These are phyloP conservation scores for Purshia tridentata DNA, from an alignment of 306 rosid species.

Conservation along the genomic window DNA sequence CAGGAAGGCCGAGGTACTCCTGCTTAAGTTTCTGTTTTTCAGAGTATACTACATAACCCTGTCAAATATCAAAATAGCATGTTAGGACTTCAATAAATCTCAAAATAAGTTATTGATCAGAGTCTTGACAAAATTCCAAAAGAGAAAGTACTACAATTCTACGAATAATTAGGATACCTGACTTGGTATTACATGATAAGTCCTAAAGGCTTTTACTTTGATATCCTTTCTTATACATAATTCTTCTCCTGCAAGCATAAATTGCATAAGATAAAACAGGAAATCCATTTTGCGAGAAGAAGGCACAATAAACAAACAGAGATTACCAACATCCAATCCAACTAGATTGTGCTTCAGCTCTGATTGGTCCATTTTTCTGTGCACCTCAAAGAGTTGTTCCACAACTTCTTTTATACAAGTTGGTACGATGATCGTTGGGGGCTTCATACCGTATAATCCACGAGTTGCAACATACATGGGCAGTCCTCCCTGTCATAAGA, in stretches of 20 bases:
- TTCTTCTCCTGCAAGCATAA: slow-evolving; percentile 71
- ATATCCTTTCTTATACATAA: slow-evolving; percentile 64
- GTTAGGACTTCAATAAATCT: slow-evolving; percentile 12
- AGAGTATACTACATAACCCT: slow-evolving; percentile 81
- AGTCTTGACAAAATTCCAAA: slow-evolving; percentile 20
- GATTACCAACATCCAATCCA: slow-evolving; percentile 86
- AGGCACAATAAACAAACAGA: slow-evolving; percentile 18
- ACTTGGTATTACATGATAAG: slow-evolving; percentile 83
- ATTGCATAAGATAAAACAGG: neutral
- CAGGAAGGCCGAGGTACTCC: slow-evolving; percentile 59
- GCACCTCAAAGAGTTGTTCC: slow-evolving; percentile 73
- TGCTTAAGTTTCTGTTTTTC: slow-evolving; percentile 77
- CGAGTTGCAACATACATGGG: slow-evolving; percentile 95
- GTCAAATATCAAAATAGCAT: slow-evolving; percentile 33
- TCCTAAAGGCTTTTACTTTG: slow-evolving; percentile 79
- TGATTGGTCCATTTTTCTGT: slow-evolving; percentile 86
- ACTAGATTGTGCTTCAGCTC: slow-evolving; percentile 71
- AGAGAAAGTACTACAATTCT: neutral
- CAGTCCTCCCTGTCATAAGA: slow-evolving; percentile 71
- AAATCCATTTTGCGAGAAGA: slow-evolving; percentile 12
- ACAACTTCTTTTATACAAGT: slow-evolving; percentile 66
- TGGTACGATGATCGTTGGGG: slow-evolving; percentile 83
- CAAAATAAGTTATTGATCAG: neutral
- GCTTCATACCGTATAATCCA: slow-evolving; percentile 81
- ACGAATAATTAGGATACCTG: slow-evolving; percentile 50